Evolutionary conservation across 2,329 filamentous ascomycete species (phyloP).

Genomic region (Neoscytalidium dimidiatum): DNA sequence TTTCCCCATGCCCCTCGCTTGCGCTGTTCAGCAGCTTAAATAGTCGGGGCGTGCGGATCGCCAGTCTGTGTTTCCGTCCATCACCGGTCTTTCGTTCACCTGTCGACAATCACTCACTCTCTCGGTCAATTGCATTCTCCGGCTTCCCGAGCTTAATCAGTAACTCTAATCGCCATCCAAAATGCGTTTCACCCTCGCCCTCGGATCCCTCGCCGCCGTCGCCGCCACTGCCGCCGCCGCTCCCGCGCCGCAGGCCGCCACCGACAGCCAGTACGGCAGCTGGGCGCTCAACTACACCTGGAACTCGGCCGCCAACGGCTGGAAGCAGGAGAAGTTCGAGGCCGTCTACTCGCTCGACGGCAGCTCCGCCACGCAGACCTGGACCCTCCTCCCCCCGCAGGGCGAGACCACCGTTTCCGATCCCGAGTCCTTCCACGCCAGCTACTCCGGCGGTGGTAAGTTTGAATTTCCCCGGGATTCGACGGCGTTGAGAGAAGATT

Average conservation of each 20-base stretch:
- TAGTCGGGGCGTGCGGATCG: neutral
- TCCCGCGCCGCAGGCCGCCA: neutral
- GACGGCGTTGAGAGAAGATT: neutral
- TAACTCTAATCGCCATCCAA: neutral
- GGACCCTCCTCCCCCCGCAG: neutral
- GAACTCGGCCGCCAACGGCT: conserved; percentile 2
- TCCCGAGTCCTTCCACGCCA: neutral
- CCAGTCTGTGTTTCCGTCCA: neutral
- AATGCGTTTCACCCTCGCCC: neutral
- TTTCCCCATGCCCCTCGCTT: neutral
- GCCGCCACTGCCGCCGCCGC: neutral
- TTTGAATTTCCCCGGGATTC: neutral
- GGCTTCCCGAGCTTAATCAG: neutral
- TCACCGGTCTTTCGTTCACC: neutral
- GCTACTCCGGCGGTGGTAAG: neutral
- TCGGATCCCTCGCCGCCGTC: neutral
- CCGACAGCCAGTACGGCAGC: conserved; percentile 8
- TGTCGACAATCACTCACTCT: neutral
- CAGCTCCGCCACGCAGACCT: neutral
- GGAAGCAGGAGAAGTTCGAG: neutral
- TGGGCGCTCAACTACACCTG: neutral
- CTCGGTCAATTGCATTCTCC: neutral
- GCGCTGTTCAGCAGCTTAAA: neutral
- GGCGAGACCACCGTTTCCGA: neutral
- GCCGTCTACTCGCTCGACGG: conserved; percentile 2